phyloP scores from a whole-genome alignment of 2,329 filamentous ascomycete genomes.

The Sporothrix euskadiensis region DNA sequence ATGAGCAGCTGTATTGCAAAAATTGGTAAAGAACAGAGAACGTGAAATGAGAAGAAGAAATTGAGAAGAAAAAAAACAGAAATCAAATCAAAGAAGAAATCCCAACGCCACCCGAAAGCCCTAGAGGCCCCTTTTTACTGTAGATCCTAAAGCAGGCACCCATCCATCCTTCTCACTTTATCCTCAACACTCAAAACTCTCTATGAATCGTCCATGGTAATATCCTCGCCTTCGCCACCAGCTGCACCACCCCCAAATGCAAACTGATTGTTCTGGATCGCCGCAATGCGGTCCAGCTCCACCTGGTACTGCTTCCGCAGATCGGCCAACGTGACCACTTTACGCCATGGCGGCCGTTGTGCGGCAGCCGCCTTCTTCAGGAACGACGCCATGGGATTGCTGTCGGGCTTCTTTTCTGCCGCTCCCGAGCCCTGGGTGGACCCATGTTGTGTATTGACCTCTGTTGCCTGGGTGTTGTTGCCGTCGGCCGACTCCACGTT shows the following conservation, averaged over 20 bases:
- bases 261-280: constrained; percentile 87
- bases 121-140: background rate
- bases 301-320: constrained; percentile 85
- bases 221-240: constrained; percentile 45
- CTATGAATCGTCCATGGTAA: constrained; percentile 54
- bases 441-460: background rate
- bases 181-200: background rate
- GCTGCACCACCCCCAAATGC: constrained; percentile 60
- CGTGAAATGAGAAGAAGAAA: too few species aligned
- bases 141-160: background rate
- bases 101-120: constrained; percentile 14
- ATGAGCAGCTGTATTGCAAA: background rate
- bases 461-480: background rate
- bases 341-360: constrained; percentile 56
- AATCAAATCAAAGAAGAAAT: constrained; percentile 5
- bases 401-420: background rate
- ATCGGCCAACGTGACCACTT: constrained; percentile 81
- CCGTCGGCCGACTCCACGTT: background rate
- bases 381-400: constrained; percentile 33
- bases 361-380: constrained; percentile 34
- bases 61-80: background rate
- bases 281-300: constrained; percentile 83
- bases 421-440: background rate
- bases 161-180: background rate
- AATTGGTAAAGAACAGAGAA: background rate